These are phyloP conservation scores for Clathrospora elynae DNA, from an alignment of 2,329 filamentous ascomycete genomes.

Conservation along the genomic window DNA sequence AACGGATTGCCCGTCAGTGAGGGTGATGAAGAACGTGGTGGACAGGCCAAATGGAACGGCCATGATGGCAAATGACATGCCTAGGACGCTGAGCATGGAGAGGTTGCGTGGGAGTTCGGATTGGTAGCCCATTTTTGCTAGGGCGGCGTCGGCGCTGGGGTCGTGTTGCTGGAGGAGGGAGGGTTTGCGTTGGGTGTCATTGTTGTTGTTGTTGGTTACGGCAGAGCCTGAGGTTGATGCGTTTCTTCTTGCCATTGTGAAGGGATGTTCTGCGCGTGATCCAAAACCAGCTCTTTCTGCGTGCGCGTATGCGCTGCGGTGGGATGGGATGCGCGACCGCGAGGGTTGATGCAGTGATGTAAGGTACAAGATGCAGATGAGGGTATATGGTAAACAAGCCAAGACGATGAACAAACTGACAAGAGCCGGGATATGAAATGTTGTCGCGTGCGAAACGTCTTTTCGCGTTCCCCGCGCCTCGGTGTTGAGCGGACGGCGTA, in stretches of 20 bases:
- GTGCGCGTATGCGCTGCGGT: background rate
- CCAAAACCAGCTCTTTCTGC: conserved; percentile 7
- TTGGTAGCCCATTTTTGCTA: conserved; percentile 71
- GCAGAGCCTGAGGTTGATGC: too few relatives aligned
- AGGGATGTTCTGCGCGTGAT: background rate
- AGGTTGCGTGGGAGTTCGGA: conserved; percentile 68
- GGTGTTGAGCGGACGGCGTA: background rate
- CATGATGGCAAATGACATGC: conserved; percentile 76
- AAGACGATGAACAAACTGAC: conserved; percentile 2
- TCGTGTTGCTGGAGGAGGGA: too few relatives aligned
- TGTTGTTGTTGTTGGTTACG: conserved; percentile 24
- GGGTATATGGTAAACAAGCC: background rate
- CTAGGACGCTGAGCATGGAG: conserved; percentile 72
- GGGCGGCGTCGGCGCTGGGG: conserved; percentile 61
- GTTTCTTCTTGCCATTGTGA: conserved; percentile 26
- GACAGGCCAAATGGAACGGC: conserved; percentile 70
- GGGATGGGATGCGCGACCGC: background rate
- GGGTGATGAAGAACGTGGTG: conserved; percentile 70
- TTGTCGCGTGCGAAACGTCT: conserved; percentile 4
- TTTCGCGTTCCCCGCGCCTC: conserved; percentile 4
- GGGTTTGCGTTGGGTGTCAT: too few relatives aligned
- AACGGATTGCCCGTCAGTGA: conserved; percentile 70
- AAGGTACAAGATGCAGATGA: background rate
- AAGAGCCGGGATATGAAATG: conserved; percentile 1
- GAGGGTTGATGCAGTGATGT: background rate